Conservation (phyloP, 148 eudicot genomes). For the Cornus suecica region DNA sequence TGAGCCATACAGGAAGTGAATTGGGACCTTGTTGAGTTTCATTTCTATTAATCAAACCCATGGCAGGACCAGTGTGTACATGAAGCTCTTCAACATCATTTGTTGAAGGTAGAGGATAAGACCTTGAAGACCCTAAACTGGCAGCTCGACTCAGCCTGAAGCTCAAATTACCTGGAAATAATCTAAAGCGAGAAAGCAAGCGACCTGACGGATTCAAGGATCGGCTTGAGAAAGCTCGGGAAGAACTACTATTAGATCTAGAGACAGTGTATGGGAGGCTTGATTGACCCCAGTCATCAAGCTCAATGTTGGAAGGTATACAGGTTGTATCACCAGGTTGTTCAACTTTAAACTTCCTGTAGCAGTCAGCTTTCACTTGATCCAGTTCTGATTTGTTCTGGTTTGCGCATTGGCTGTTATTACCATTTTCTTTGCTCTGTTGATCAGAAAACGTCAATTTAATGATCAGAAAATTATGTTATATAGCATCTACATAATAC, state of each 20-base stretch:
- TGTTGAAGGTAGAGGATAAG: conserved; percentile 49
- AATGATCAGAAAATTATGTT: conserved; percentile 4
- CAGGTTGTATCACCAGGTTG: conserved; percentile 40
- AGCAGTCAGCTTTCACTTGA: conserved; percentile 45
- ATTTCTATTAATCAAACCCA: conserved; percentile 31
- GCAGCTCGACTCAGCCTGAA: conserved; percentile 69
- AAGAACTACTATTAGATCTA: conserved; percentile 47
- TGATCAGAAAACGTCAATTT: conserved; percentile 32
- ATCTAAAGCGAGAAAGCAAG: conserved; percentile 77
- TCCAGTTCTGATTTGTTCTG: conserved; percentile 34
- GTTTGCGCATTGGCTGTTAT: conserved; percentile 17
- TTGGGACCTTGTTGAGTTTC: conserved; percentile 33
- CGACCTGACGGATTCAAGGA: conserved; percentile 54
- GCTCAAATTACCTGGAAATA: conserved; percentile 73
- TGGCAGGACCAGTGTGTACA: conserved; percentile 25
- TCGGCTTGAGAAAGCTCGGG: conserved; percentile 47
- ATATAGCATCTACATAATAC: neutral
- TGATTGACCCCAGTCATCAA: conserved; percentile 58
- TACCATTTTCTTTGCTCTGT: conserved; percentile 29
- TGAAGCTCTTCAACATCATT: conserved; percentile 44
- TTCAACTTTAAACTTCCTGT: conserved; percentile 41
- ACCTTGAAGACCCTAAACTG: conserved; percentile 58
- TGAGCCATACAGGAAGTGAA: conserved; percentile 40
- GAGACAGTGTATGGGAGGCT: conserved; percentile 30
- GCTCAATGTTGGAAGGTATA: conserved; percentile 40